Base-by-base conservation (phyloP, 129 eudicot genomes). In the Oenanthe sinensis region DNA sequence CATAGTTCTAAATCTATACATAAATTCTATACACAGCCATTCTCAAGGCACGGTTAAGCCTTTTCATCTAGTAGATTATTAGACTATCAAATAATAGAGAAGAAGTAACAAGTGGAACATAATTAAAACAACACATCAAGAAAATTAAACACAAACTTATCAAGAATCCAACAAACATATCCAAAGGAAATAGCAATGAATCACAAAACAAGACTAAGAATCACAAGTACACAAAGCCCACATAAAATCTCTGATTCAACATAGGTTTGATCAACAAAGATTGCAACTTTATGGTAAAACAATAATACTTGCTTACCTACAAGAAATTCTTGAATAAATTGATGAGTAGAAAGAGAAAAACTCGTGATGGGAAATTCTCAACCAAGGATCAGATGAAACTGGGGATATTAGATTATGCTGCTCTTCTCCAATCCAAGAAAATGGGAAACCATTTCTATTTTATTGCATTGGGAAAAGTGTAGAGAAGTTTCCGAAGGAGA, bases 391-490 rank as follows among this genome's bases (percentile, higher is more conserved):
- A 20, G 30, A 58, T 60, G 40, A 74, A 74, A 11, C 13, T 68
- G 77, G 45, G n/a, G 49, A 20, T 8, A 42, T 45, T 24, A 30
- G 58, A 43, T 74, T 43, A 75, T 75, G 22, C 17, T 71, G 75
- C 30, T 75, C 63, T 47, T 75, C 28, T 75, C 63, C 63, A 47
- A 47, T 75, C 44, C 63, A 47, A 47, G 63, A 49, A 75, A 75
- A 24, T 75, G 48, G 76, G 78, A 48, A 58, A 16, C 11, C 37
- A 26, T 16, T 60, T 24, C 4, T n/a, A 24, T n/a, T 60, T 60
- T 60, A 60, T 60, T n/a, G 68, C 68, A 47, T 75, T 17, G 78
- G 65, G 20, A 10, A 44, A 44, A 44, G 76, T 47, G 65, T 17
- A 19, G 11, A 76, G 70, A 54, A 39, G n/a, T 17, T 49, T 39